A percentile compares a stretch with the other conserved stretches of the same genome.
These are phyloP conservation scores for Penicillium desertorum DNA, from an alignment of 495 filamentous ascomycete species.

Conservation along the genomic window DNA sequence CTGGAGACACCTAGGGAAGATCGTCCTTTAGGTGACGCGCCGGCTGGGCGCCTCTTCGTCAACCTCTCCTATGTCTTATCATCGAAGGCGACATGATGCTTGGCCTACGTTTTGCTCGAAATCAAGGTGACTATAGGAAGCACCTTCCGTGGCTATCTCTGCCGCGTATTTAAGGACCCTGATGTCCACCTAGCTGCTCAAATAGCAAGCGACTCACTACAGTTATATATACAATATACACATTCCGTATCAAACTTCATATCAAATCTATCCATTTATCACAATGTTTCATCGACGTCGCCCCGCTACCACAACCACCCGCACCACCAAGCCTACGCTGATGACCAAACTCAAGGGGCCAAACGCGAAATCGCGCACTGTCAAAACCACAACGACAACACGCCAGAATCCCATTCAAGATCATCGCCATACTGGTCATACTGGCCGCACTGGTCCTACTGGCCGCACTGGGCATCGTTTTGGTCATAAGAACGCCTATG, in stretches of 20 bases:
- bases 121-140: not conserved
- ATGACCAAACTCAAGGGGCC: constrained; percentile 35
- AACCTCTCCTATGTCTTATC: constrained; percentile 9
- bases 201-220: not conserved
- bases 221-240: not conserved
- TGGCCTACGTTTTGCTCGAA: constrained; percentile 20
- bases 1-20: constrained; percentile 10
- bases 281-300: constrained; percentile 33
- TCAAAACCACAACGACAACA: constrained; percentile 34
- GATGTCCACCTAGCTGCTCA: not conserved
- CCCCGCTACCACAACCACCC: constrained; percentile 31
- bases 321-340: constrained; percentile 50
- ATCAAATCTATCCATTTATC: not conserved
- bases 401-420: constrained; percentile 1
- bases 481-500: constrained; percentile 9
- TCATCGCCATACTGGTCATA: not conserved
- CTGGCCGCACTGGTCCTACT: not conserved
- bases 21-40: constrained; percentile 28
- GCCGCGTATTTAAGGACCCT: constrained; percentile 9
- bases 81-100: constrained; percentile 14
- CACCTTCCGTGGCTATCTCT: not conserved
- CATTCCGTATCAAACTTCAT: not conserved
- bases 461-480: constrained; percentile 3
- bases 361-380: constrained; percentile 25
- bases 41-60: constrained; percentile 15